Conservation (phyloP, 371 early-diverging fungal genomes). For the Mortierella sp. region DNA sequence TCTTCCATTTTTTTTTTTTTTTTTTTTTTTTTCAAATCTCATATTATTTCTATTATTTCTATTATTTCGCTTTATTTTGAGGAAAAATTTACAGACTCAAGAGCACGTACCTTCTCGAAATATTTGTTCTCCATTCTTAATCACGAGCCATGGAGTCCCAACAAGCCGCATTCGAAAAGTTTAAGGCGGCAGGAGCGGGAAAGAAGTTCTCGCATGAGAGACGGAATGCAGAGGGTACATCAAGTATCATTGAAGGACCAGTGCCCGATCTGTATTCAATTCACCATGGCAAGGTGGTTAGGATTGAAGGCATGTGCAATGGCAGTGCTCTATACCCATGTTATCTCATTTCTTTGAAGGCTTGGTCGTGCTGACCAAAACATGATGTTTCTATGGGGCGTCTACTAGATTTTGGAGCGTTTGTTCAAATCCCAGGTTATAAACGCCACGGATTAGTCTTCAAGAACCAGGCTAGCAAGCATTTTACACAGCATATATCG, state of each 20-base stretch:
- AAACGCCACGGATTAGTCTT: constrained; percentile 41
- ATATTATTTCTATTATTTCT: no score
- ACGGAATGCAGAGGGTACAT: constrained; percentile 6
- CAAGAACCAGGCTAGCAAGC: constrained; percentile 46
- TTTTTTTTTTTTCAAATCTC: no score
- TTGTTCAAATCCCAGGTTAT: constrained; percentile 48
- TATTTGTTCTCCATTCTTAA: background rate
- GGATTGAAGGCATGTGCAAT: constrained; percentile 38
- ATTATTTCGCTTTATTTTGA: no score
- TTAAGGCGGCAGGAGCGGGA: constrained; percentile 28
- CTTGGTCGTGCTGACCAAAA: background rate
- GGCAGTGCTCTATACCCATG: background rate
- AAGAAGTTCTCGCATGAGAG: constrained; percentile 10
- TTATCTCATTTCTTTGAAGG: background rate
- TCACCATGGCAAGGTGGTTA: constrained; percentile 45
- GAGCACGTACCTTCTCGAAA: background rate
- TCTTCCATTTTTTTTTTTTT: no score
- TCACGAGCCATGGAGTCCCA: constrained; percentile 42
- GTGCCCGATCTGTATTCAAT: constrained; percentile 53
- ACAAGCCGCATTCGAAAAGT: constrained; percentile 51
- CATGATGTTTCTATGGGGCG: background rate
- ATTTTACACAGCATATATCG: constrained; percentile 36
- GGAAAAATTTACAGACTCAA: no score
- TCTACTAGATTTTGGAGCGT: constrained; percentile 44
- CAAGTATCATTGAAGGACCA: constrained; percentile 24